These are phyloP conservation scores for Pseudocercospora vitis DNA, from an alignment of 2,329 filamentous ascomycete genomes.

Conservation along the genomic window DNA sequence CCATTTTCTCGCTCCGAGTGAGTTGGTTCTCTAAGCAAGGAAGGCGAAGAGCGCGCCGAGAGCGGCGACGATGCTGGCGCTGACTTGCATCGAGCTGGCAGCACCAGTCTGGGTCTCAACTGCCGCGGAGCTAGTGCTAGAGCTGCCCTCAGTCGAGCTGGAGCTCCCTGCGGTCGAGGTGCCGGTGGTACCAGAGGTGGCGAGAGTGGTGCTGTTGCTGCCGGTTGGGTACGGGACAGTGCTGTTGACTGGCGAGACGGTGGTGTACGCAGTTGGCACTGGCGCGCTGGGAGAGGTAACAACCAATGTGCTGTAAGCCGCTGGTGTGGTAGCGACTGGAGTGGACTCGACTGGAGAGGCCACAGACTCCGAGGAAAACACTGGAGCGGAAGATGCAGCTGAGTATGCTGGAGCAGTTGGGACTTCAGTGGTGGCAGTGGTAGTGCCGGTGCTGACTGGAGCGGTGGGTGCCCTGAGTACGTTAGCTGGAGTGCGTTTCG, in stretches of 20 bases:
- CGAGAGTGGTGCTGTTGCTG: constrained; percentile 21
- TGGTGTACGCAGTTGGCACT: constrained; percentile 10
- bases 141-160: constrained; percentile 17
- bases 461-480: constrained; percentile 16
- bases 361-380: constrained; percentile 6
- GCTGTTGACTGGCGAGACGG: constrained; percentile 12
- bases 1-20: not conserved
- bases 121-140: constrained; percentile 13
- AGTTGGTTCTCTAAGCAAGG: constrained; percentile 20
- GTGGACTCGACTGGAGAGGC: constrained; percentile 10
- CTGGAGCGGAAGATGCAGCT: constrained; percentile 8
- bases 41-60: constrained; percentile 23
- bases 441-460: constrained; percentile 9
- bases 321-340: constrained; percentile 9
- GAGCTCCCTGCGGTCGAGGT: constrained; percentile 14
- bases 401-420: constrained; percentile 14
- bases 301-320: constrained; percentile 7
- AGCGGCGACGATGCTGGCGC: constrained; percentile 18
- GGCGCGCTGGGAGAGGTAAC: constrained; percentile 19
- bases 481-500: not conserved
- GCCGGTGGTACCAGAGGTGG: constrained; percentile 17
- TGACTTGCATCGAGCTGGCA: constrained; percentile 17
- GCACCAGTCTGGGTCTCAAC: constrained; percentile 11
- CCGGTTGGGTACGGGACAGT: constrained; percentile 23
- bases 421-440: constrained; percentile 10